Base-by-base conservation (phyloP, 495 filamentous ascomycete genomes). In the Penicillium coprophilum region DNA sequence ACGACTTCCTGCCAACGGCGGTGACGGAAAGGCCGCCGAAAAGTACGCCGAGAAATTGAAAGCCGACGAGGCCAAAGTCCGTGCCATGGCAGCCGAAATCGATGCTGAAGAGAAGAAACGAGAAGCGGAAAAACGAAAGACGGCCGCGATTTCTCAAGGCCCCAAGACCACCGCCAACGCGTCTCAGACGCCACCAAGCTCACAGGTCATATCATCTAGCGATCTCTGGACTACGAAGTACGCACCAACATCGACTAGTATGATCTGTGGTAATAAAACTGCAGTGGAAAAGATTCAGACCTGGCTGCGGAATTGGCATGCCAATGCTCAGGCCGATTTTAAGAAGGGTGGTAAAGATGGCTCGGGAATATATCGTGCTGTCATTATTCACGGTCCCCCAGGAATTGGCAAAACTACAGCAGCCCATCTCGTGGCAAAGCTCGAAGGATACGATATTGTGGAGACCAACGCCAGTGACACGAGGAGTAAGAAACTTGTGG, bases 371-470 rank as follows among this genome's bases (percentile, higher is more conserved):
- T 88, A 84, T 63, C 86, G 95, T 50, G 89, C 92, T 7, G 85
- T 96, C 62, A 96, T 96, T 66, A 87, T 99, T 59, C 87, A 95
- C 59, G 94, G 94, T 0, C 93, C 94, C 34, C 95, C 94, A 34
- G 94, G 94, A 12, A 96, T 99, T 69, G 94, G 94, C 57, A 99
- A 99, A 75, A 99, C 94, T 2, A 97, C 95, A 19, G 92, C 94
- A 23, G 94, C 94, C 24, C 94, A 99, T 74, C 78, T 99, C 5
- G 88, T 95, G 9, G 95, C 94, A 2, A 93, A 90, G 62, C 72
- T 97, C 23, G 92, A 93, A 67, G 94, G 95, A 6, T 99, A 87
- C 65, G 94, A 99, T 72, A 79, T 96, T 36, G 72, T 97, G 20
- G 94, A 99, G 74, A 92, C 85, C 69, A 99, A 99, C 65, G 94